These are phyloP conservation scores for Tricholoma sp. DNA, from an alignment of 768 basidiomycete species.

Conservation along the genomic window DNA sequence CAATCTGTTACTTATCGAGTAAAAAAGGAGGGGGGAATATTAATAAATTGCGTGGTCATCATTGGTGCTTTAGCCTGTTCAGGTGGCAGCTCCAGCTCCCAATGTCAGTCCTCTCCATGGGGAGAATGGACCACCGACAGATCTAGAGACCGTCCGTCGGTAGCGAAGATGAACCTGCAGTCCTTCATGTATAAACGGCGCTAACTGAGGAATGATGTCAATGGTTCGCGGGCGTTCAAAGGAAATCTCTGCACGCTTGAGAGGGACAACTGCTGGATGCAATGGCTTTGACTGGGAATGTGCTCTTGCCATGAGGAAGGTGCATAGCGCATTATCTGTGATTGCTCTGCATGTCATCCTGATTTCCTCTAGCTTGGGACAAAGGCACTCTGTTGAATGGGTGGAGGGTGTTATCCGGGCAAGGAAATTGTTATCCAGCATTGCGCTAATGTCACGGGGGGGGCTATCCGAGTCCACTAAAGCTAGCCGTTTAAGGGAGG, in stretches of 20 bases:
- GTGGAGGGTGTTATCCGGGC: not conserved
- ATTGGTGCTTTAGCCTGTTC: too few relatives aligned
- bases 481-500: not conserved
- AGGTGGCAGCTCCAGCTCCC: too few relatives aligned
- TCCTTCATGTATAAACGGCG: not conserved
- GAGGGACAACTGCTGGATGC: not conserved
- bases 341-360: not conserved
- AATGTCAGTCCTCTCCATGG: not conserved
- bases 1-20: too few relatives aligned
- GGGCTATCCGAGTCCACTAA: not conserved
- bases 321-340: not conserved
- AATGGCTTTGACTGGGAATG: too few relatives aligned
- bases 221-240: not conserved
- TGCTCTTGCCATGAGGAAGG: not conserved
- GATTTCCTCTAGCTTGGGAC: not conserved
- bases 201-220: not conserved
- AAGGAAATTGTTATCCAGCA: not conserved
- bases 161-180: not conserved
- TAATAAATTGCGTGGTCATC: too few relatives aligned
- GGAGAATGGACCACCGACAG: not conserved
- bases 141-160: too few relatives aligned
- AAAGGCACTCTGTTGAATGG: not conserved
- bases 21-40: too few relatives aligned
- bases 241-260: not conserved
- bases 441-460: too few relatives aligned